A percentile compares a stretch with the other conserved stretches of the same genome.
Conservation (phyloP, 208 protist species). For the Angomonas deanei region DNA sequence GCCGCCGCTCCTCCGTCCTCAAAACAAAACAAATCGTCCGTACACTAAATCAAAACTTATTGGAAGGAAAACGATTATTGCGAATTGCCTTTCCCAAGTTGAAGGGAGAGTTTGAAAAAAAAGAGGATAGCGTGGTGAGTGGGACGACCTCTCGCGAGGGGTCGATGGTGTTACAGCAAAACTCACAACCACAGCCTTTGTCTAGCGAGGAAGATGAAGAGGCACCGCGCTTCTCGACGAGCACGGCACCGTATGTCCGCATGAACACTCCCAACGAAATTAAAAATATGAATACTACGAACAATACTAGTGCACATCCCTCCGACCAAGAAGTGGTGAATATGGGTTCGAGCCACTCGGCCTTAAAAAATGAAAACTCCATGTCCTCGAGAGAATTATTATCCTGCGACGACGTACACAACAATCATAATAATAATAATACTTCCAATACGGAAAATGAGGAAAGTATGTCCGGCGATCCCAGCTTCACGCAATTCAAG, state of each 20-base stretch:
- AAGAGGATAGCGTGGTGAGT: not conserved
- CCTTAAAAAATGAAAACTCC: not conserved
- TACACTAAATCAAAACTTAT: constrained; percentile 20
- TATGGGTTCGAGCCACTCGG: not conserved
- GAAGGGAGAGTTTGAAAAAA: not conserved
- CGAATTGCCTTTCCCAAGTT: constrained; percentile 26
- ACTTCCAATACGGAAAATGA: not conserved
- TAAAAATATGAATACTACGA: not conserved
- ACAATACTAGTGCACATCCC: not conserved
- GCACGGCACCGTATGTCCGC: not conserved
- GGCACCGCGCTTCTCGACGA: not conserved
- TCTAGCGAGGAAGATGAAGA: not conserved
- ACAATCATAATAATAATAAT: not conserved
- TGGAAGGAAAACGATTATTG: constrained; percentile 41
- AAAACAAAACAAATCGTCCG: constrained; percentile 35
- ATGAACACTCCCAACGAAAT: not conserved
- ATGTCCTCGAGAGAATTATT: not conserved
- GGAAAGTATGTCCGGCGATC: too few relatives aligned
- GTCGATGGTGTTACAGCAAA: too few relatives aligned
- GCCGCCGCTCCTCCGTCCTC: constrained; percentile 8
- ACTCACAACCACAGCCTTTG: not conserved
- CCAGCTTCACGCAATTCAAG: not conserved
- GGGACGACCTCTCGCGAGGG: too few relatives aligned
- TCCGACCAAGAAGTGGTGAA: not conserved
- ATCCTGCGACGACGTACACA: not conserved